A percentile compares a stretch with the other conserved stretches of the same genome.
Evolutionary conservation across 768 basidiomycete genomes (phyloP).

Genomic region (Mrakia gelida): DNA sequence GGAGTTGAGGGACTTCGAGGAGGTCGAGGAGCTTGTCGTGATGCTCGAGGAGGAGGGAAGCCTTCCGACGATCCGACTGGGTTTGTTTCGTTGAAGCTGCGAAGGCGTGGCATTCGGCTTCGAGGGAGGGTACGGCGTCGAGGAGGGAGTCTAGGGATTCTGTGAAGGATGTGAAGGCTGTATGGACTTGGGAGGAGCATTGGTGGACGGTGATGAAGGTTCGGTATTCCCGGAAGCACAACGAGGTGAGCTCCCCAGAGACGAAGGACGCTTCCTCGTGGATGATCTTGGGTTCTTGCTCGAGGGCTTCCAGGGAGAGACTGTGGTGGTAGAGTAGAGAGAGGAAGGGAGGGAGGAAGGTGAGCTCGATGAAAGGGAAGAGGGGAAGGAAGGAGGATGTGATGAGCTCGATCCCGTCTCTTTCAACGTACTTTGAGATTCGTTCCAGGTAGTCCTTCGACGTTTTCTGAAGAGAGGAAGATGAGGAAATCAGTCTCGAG

Average conservation of each 20-base stretch:
- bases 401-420: background rate
- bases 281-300: conserved; percentile 67
- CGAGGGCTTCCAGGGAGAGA: conserved; percentile 63
- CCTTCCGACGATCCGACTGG: conserved; percentile 68
- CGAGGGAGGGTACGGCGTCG: conserved; percentile 67
- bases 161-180: conserved; percentile 69
- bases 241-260: conserved; percentile 79
- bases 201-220: conserved; percentile 85
- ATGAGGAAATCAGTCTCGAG: background rate
- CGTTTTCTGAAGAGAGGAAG: conserved; percentile 1
- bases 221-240: conserved; percentile 85
- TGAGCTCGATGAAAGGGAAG: background rate
- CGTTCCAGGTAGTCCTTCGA: conserved; percentile 31
- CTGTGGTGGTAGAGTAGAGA: conserved; percentile 36
- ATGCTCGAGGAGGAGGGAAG: conserved; percentile 82
- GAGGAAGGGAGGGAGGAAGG: background rate
- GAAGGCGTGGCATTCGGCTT: conserved; percentile 67
- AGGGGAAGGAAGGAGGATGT: background rate
- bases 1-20: conserved; percentile 81
- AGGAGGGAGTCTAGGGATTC: conserved; percentile 67
- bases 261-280: conserved; percentile 80
- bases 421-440: conserved; percentile 24
- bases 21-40: conserved; percentile 89
- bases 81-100: conserved; percentile 63
- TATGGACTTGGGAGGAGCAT: conserved; percentile 67